phyloP scores from a whole-genome alignment of 2,329 filamentous ascomycete genomes.

The Penicillium sp. region DNA sequence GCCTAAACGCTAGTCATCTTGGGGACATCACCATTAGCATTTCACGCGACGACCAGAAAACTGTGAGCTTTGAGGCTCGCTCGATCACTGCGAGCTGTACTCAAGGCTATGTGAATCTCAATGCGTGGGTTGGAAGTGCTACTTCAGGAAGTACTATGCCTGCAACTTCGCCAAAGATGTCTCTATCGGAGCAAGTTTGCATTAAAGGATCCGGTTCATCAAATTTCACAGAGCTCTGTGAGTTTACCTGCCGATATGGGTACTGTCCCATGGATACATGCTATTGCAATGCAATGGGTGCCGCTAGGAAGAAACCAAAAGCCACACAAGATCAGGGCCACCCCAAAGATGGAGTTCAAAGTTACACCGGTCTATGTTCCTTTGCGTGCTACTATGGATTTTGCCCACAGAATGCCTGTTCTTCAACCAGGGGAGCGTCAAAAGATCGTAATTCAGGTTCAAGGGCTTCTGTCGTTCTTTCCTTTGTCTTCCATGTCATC shows the following conservation, averaged over 20 bases:
- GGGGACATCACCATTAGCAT: conserved; percentile 30
- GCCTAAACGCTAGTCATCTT: conserved; percentile 18
- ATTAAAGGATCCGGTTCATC: conserved; percentile 3
- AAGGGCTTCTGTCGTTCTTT: background rate
- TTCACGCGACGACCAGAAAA: conserved; percentile 16
- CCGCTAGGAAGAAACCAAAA: background rate
- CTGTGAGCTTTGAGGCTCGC: conserved; percentile 25
- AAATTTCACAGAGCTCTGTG: conserved; percentile 9
- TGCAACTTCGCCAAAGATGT: conserved; percentile 1
- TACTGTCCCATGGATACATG: conserved; percentile 15
- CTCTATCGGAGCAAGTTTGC: conserved; percentile 10
- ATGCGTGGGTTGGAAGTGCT: conserved; percentile 38
- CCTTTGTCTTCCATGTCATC: background rate
- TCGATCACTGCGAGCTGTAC: conserved; percentile 27
- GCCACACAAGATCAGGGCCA: conserved; percentile 5
- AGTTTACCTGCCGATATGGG: conserved; percentile 11
- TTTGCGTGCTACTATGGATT: conserved; percentile 15
- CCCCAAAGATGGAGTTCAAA: conserved; percentile 6
- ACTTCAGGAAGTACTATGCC: conserved; percentile 5
- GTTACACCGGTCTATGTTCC: conserved; percentile 10
- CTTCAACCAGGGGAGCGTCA: background rate
- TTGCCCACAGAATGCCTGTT: conserved; percentile 3
- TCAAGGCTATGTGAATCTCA: conserved; percentile 34
- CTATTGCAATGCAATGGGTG: conserved; percentile 14
- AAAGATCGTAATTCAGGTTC: background rate